Conservation (phyloP, 2,329 filamentous ascomycete species). For the Helotiales sp. region DNA sequence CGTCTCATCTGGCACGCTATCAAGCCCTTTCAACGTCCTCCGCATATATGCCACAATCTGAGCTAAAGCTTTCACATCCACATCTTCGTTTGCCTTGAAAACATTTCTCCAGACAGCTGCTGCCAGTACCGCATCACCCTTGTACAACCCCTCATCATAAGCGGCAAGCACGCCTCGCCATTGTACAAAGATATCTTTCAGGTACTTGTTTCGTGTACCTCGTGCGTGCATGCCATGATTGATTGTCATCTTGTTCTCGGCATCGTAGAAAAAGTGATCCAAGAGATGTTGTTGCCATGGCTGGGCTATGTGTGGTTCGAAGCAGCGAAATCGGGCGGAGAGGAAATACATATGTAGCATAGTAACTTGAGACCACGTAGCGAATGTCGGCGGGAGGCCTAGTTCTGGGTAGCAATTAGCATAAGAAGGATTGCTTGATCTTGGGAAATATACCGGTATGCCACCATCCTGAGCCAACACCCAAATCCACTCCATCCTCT, state of each 20-base stretch:
- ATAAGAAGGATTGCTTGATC: neutral
- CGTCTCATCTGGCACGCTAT: constrained; percentile 51
- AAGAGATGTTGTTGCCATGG: constrained; percentile 88
- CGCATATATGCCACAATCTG: constrained; percentile 64
- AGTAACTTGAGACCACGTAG: constrained; percentile 92
- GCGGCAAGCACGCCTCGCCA: constrained; percentile 86
- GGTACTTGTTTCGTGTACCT: constrained; percentile 61
- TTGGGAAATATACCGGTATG: constrained; percentile 64
- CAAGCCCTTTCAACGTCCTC: constrained; percentile 54
- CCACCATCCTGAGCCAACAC: constrained; percentile 75
- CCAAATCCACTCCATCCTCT: constrained; percentile 79
- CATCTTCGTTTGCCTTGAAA: constrained; percentile 70
- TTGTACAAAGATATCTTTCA: constrained; percentile 89
- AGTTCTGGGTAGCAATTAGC: constrained; percentile 56
- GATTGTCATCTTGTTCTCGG: constrained; percentile 79
- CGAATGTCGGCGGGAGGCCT: constrained; percentile 81
- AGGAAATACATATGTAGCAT: constrained; percentile 96
- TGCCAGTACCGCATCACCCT: constrained; percentile 75
- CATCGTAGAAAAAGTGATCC: constrained; percentile 92
- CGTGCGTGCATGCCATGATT: constrained; percentile 69
- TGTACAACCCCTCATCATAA: constrained; percentile 78
- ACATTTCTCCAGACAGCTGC: constrained; percentile 92
- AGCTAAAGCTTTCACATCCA: constrained; percentile 61
- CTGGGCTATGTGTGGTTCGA: constrained; percentile 62
- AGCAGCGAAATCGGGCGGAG: constrained; percentile 77